phyloP scores from a whole-genome alignment of 192 early-diverging fungal genomes.

The Coemansia sp. region DNA sequence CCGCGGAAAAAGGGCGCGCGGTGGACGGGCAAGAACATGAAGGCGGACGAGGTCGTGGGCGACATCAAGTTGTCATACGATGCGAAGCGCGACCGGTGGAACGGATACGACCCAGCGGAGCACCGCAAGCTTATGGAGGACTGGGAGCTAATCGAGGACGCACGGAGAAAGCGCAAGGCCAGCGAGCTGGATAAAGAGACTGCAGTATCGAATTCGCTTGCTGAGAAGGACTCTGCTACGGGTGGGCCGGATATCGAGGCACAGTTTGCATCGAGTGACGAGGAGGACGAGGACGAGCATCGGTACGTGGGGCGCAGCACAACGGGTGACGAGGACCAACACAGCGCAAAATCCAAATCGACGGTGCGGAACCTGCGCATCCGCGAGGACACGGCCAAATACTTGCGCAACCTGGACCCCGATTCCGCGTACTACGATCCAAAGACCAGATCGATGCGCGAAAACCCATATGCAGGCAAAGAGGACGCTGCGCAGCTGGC shows the following conservation, averaged over 20 bases:
- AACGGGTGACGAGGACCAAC: conserved; percentile 63
- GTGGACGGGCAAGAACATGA: conserved; percentile 79
- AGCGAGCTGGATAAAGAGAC: conserved; percentile 64
- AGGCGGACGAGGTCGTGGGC: conserved; percentile 82
- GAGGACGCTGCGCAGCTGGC: conserved; percentile 45
- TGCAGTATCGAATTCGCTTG: neutral
- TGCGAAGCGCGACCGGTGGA: conserved; percentile 97
- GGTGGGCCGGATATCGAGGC: conserved; percentile 19
- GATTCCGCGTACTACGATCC: conserved; percentile 98
- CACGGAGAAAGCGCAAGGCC: conserved; percentile 76
- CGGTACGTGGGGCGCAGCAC: conserved; percentile 64
- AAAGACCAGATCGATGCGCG: conserved; percentile 98
- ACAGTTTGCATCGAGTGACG: conserved; percentile 59
- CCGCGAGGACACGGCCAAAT: conserved; percentile 99
- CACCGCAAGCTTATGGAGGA: conserved; percentile 70
- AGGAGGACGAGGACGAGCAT: conserved; percentile 83
- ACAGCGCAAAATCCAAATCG: conserved; percentile 83
- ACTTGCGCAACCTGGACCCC: conserved; percentile 91
- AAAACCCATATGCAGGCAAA: conserved; percentile 81
- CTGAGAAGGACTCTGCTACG: neutral
- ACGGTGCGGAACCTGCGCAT: conserved; percentile 97
- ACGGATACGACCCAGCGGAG: conserved; percentile 91
- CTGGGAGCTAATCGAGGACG: conserved; percentile 87
- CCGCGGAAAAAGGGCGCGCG: conserved; percentile 87
- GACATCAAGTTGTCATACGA: conserved; percentile 82